A percentile compares a stretch with the other conserved stretches of the same genome.
Evolutionary conservation across 257 asterid species (phyloP).

Genomic region (Primulina tabacum): DNA sequence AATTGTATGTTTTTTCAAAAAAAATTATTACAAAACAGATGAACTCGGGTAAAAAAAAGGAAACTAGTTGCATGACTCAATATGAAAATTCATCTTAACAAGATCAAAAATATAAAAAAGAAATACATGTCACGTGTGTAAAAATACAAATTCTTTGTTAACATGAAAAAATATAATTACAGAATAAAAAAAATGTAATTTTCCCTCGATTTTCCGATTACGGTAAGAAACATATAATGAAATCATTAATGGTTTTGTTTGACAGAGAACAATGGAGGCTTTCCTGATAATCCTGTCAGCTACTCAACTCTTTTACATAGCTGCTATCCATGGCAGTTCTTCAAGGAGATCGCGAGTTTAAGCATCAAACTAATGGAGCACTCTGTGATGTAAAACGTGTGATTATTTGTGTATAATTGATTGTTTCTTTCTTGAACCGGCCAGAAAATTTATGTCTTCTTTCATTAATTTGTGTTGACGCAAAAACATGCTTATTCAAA

Average conservation of each 20-base stretch:
- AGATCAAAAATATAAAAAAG: too few species aligned
- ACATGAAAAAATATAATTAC: too few species aligned
- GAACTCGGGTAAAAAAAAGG: too few species aligned
- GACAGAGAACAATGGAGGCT: constrained; percentile 94
- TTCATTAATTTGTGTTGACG: constrained; percentile 14
- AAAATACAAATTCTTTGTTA: too few species aligned
- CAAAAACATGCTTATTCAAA: neutral
- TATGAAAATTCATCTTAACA: too few species aligned
- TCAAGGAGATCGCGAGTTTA: constrained; percentile 39
- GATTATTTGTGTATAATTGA: constrained; percentile 20
- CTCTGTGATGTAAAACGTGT: neutral
- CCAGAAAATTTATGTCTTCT: neutral
- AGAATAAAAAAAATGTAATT: too few species aligned
- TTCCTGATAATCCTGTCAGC: constrained; percentile 72
- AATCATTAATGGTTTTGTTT: neutral
- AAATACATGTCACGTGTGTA: too few species aligned
- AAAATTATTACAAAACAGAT: too few species aligned
- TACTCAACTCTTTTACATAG: constrained; percentile 72
- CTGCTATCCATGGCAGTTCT: constrained; percentile 64
- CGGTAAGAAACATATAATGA: neutral
- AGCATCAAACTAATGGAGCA: neutral
- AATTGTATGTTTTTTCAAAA: too few species aligned
- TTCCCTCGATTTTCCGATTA: too few species aligned
- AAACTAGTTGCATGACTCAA: too few species aligned
- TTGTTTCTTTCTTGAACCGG: neutral